Conservation (phyloP, 805 yeast genomes). For the Brettanomyces nanus region DNA sequence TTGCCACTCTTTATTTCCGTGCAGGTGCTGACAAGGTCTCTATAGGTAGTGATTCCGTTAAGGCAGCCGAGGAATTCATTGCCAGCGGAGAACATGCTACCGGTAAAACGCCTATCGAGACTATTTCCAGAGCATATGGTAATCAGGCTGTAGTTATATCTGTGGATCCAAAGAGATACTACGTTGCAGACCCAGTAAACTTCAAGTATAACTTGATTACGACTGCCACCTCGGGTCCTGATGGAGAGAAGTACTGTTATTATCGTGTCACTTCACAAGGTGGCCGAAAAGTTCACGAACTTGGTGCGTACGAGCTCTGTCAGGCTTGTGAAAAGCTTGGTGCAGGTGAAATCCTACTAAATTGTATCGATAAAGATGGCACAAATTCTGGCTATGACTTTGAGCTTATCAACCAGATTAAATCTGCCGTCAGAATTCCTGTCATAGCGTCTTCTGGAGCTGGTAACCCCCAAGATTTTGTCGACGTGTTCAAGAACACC, state of each 20-base stretch:
- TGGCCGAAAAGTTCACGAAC: conserved; percentile 79
- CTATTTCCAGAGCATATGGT: conserved; percentile 87
- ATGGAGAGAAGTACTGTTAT: conserved; percentile 84
- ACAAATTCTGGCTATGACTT: conserved; percentile 90
- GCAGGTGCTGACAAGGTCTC: conserved; percentile 98
- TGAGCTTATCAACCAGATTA: conserved; percentile 74
- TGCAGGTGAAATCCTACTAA: conserved; percentile 89
- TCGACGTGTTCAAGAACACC: conserved; percentile 76
- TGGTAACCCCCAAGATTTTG: conserved; percentile 85
- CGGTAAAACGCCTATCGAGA: conserved; percentile 87
- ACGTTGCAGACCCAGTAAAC: conserved; percentile 52
- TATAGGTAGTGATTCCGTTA: conserved; percentile 95
- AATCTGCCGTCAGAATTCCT: conserved; percentile 72
- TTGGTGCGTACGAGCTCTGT: conserved; percentile 88
- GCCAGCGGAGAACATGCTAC: conserved; percentile 45
- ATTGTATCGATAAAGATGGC: conserved; percentile 97
- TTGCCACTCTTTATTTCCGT: conserved; percentile 84
- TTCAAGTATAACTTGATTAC: conserved; percentile 57
- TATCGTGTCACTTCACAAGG: conserved; percentile 96
- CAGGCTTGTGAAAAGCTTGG: conserved; percentile 87
- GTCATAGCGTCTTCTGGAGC: conserved; percentile 98
- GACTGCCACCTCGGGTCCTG: conserved; percentile 68
- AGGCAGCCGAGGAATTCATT: conserved; percentile 79
- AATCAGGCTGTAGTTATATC: conserved; percentile 96
- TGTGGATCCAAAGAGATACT: conserved; percentile 92